These are phyloP conservation scores for Rhizoclosmatium globosum DNA, from an alignment of 192 early-diverging fungal species.

Conservation along the genomic window DNA sequence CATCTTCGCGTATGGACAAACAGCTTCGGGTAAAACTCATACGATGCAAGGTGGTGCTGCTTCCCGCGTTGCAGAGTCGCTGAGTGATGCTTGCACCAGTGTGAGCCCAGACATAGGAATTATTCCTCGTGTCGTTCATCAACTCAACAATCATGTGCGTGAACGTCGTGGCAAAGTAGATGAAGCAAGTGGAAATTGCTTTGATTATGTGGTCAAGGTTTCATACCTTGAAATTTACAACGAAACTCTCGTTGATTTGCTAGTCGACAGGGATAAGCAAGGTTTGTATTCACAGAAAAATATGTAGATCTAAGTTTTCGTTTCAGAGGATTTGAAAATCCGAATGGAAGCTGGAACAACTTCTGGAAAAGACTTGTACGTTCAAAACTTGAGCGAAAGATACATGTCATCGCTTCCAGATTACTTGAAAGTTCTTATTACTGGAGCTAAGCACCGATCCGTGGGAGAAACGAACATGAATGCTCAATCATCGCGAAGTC, in stretches of 20 bases:
- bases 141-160: conserved; percentile 38
- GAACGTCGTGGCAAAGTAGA: conserved; percentile 17
- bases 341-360: conserved; percentile 51
- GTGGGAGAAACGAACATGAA: conserved; percentile 62
- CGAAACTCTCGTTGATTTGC: conserved; percentile 52
- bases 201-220: conserved; percentile 52
- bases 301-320: background rate
- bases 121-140: conserved; percentile 41
- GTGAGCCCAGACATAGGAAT: conserved; percentile 32
- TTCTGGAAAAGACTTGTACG: conserved; percentile 51
- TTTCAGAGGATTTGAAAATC: conserved; percentile 49
- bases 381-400: conserved; percentile 53
- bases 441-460: conserved; percentile 43
- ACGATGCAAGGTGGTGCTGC: conserved; percentile 50
- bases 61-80: conserved; percentile 24
- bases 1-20: conserved; percentile 59
- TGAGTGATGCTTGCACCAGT: conserved; percentile 30
- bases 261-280: conserved; percentile 44
- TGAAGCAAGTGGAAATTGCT: conserved; percentile 37
- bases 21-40: conserved; percentile 56
- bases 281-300: conserved; percentile 14
- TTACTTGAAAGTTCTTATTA: conserved; percentile 44
- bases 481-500: conserved; percentile 66
- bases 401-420: conserved; percentile 38
- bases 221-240: conserved; percentile 61